These are phyloP conservation scores for Calocera cornea DNA, from an alignment of 768 basidiomycete species.

Conservation along the genomic window DNA sequence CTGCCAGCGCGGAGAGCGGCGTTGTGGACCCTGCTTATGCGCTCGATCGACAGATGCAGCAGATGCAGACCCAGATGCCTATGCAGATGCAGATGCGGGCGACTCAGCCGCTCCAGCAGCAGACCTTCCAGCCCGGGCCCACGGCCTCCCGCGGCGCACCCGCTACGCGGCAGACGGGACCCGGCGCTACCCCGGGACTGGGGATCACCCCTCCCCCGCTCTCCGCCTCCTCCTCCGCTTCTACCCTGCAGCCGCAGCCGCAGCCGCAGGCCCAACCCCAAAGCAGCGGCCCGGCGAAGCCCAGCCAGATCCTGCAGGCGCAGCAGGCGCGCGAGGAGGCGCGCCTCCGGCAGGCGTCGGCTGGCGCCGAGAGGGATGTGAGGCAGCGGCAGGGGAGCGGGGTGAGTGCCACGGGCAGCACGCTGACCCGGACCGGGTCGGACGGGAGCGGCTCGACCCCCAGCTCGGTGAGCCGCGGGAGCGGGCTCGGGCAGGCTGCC, in stretches of 20 bases:
- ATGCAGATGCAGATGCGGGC: too few relatives aligned
- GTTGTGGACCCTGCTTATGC: slow-evolving; percentile 1
- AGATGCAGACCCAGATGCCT: not conserved
- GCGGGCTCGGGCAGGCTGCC: not conserved
- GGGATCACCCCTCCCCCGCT: not conserved
- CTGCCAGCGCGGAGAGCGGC: not conserved
- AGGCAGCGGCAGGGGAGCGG: not conserved
- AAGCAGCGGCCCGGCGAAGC: not conserved
- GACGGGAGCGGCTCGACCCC: not conserved
- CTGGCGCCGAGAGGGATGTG: not conserved
- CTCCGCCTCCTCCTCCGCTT: not conserved
- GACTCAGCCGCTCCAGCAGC: too few relatives aligned
- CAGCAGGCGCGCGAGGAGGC: not conserved
- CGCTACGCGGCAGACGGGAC: not conserved
- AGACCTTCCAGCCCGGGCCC: not conserved
- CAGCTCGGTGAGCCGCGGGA: not conserved
- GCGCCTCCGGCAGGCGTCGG: not conserved
- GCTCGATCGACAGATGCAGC: not conserved
- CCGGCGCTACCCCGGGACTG: not conserved
- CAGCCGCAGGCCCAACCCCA: too few relatives aligned
- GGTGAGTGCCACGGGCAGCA: not conserved
- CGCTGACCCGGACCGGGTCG: not conserved
- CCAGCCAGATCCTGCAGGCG: not conserved
- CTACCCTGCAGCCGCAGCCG: not conserved
- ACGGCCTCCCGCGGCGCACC: too few relatives aligned